Base-by-base conservation (phyloP, 352 stramenopile genomes). In the Globisporangium parvum region DNA sequence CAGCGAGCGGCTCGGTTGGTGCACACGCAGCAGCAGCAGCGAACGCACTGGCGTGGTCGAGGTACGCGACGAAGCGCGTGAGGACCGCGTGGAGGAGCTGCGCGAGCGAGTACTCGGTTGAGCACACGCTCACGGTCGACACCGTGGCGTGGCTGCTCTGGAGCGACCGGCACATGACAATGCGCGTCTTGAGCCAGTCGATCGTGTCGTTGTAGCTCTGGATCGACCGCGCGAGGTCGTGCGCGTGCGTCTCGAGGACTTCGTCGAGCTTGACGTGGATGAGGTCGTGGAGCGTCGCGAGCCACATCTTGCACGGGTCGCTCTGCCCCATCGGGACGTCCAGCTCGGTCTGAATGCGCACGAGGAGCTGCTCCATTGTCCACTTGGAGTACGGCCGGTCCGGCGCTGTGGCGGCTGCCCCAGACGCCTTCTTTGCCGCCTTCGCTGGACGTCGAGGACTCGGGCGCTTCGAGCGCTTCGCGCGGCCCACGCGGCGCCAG, bases 41-140 rank as follows among this genome's bases (percentile, higher is more conserved):
- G 31, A 37, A 37, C 5, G 31, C 31, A 37, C 31, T 37, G 6
- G 31, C 31, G 2, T 53, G n/a, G 17, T 57, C 37, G 31, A 67
- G 39, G 39, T 72, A 71, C 11, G 17, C 45, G 3, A 50, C 14
- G 15, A 71, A 83, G 17, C 69, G 50, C 28, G 3, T 41, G 35
- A 87, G 46, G 2, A 88, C 58, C 18, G 65, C 47, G 23, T 80
- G 72, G 12, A 86, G 55, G 21, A 87, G 59, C n/a, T 60, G 59
- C n/a, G 80, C 77, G 12, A 91, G 60, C 3, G 59, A 60, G 46
- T 80, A 75, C 37, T 88, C 80, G 2, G 69, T 72, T 15, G 62
- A 73, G 20, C 62, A 57, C 44, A 73, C 42, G 55, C 75, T 62
- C 18, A 67, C 24, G 5, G 56, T 53, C 31, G 57, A 20, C 23